phyloP scores from a whole-genome alignment of 2,329 filamentous ascomycete genomes.

The Orbilia ellipsospora region DNA sequence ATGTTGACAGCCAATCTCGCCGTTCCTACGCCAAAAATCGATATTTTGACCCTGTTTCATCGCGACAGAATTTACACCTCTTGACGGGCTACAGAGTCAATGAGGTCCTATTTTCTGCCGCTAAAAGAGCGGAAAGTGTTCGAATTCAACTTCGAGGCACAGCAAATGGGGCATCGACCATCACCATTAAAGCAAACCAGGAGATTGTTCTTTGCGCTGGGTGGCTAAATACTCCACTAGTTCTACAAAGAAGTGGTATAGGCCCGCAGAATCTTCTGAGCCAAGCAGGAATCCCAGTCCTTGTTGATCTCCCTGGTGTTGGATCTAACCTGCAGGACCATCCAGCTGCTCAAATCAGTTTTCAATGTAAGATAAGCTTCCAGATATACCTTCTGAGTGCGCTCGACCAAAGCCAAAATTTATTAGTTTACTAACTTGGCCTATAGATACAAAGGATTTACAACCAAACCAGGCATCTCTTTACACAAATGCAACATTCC shows the following conservation, averaged over 20 bases:
- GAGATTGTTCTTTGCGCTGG: slow-evolving; percentile 65
- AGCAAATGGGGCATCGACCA: slow-evolving; percentile 45
- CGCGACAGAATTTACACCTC: slow-evolving; percentile 59
- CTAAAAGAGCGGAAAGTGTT: slow-evolving; percentile 29
- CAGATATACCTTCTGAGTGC: too few species aligned
- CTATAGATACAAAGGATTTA: slow-evolving; percentile 32
- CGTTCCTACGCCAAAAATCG: slow-evolving; percentile 60
- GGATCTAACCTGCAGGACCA: slow-evolving; percentile 66
- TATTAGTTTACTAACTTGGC: not conserved
- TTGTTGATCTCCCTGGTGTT: slow-evolving; percentile 66
- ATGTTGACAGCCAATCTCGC: slow-evolving; percentile 59
- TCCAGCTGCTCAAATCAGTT: slow-evolving; percentile 56
- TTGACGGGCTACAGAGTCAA: slow-evolving; percentile 60
- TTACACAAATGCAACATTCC: slow-evolving; percentile 36
- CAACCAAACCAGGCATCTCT: slow-evolving; percentile 51
- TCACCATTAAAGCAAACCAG: slow-evolving; percentile 59
- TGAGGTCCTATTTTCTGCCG: slow-evolving; percentile 55
- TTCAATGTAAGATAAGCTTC: slow-evolving; percentile 29
- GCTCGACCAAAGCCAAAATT: not conserved
- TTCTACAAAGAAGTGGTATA: slow-evolving; percentile 68
- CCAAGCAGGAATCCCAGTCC: slow-evolving; percentile 62
- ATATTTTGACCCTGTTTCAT: slow-evolving; percentile 59
- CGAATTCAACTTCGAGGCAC: slow-evolving; percentile 51
- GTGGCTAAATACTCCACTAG: slow-evolving; percentile 63
- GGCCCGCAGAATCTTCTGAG: slow-evolving; percentile 63